Evolutionary conservation across 345 rosid genomes (phyloP).

Genomic region (Sisymbrium irio): DNA sequence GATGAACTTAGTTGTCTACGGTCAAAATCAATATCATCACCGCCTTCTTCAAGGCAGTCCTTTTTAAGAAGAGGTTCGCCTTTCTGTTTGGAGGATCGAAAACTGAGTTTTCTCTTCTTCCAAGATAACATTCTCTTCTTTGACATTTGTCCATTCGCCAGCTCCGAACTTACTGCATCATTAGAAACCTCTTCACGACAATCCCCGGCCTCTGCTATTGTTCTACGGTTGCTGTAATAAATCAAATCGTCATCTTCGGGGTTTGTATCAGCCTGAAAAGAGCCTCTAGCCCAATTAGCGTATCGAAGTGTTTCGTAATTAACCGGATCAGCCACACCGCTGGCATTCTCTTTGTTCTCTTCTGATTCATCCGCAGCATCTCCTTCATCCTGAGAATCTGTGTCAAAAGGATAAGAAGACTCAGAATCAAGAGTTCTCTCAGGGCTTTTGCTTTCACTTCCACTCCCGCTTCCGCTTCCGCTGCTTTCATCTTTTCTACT

Average conservation of each 20-base stretch:
- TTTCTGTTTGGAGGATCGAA: conserved; percentile 78
- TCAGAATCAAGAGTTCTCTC: conserved; percentile 74
- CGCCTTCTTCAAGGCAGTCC: conserved; percentile 92
- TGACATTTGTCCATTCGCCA: conserved; percentile 43
- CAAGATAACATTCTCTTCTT: conserved; percentile 75
- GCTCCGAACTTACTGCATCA: conserved; percentile 45
- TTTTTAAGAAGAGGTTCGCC: conserved; percentile 93
- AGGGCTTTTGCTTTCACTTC: conserved; percentile 57
- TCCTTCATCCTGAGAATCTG: conserved; percentile 69
- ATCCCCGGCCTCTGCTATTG: conserved; percentile 55
- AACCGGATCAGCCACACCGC: conserved; percentile 54
- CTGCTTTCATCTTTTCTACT: conserved; percentile 39
- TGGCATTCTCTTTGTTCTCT: conserved; percentile 55
- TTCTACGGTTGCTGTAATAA: conserved; percentile 70
- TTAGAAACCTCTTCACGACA: conserved; percentile 42
- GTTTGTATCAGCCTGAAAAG: conserved; percentile 49
- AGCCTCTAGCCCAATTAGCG: conserved; percentile 76
- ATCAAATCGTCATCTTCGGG: conserved; percentile 74
- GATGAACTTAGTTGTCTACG: conserved; percentile 91
- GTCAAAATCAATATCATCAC: conserved; percentile 98
- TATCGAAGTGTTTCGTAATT: conserved; percentile 80
- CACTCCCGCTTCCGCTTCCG: conserved; percentile 63
- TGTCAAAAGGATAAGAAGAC: conserved; percentile 70
- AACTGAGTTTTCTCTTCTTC: conserved; percentile 91
- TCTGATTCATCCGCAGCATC: conserved; percentile 80